Evolutionary conservation across 306 rosid species (phyloP), one percentile per base, ranked within the genome.

Genomic region (Quercus glauca): DNA sequence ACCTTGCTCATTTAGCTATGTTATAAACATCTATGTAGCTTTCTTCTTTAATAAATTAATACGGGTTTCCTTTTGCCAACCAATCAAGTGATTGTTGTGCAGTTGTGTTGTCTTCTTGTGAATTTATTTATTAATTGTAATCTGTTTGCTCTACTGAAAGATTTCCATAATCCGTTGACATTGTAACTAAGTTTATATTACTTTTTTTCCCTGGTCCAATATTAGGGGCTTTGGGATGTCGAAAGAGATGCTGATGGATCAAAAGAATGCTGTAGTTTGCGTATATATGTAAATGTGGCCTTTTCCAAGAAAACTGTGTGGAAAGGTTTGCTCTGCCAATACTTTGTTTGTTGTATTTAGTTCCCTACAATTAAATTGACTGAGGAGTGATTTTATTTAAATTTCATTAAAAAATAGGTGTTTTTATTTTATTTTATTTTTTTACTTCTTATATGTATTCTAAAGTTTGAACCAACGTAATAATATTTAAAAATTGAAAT

Each of bases 221-320:
- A 14, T 77, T 82, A 95, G 99, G 94, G 85, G 37, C 78, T 83
- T 51, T 95, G 99, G 99, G 88, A 80, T 74, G 86, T 95, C 53
- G 79, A 90, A 92, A 85, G 88, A 81, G 89, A 87, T 77, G 72
- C 76, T 37, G 86, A 80, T 75, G 89, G 79, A 83, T 86, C 93
- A 72, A 88, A 83, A 79, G 90, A 88, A 25, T 63, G 90, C 87
- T 88, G 96, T 84, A 75, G 71, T 74, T 84, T 95, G 74, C 79
- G 81, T 64, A 86, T 95, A 73, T 91, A 93, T 77, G 88, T 90
- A 81, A 89, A 93, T 82, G 94, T 95, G 55, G 90, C 92, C 79
- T 93, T 95, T 87, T 88, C 86, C 7, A 93, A 89, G 83, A 90
- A 81, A 89, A 95, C 99, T 65, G 90, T 93, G 25, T 95, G 83